Evolutionary conservation across 768 basidiomycete species (phyloP), one percentile per base, ranked within the genome.

Genomic region (Leucogyrophana mollusca): DNA sequence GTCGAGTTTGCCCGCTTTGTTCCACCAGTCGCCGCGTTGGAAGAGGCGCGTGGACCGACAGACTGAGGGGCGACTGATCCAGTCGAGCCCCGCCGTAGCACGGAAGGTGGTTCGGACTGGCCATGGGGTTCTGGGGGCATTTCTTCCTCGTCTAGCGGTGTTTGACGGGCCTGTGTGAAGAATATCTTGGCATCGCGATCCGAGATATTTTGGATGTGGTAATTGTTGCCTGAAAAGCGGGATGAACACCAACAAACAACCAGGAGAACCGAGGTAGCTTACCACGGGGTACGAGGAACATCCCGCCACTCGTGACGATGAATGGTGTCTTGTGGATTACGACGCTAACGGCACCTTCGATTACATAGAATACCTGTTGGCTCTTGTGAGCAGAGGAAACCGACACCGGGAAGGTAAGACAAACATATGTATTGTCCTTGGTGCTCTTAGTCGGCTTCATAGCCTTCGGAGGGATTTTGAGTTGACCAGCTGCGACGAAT

Each of bases 391-490:
- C n/a, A n/a, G n/a, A n/a, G n/a, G n/a, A n/a, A n/a, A n/a, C n/a
- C 21, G n/a, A n/a, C n/a, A n/a, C n/a, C n/a, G n/a, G n/a, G n/a
- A 23, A n/a, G 34, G 10, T 30, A 7, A n/a, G n/a, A n/a, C n/a
- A n/a, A n/a, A 93, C 91, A 61, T 90, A 94, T 20, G 90, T 90
- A 55, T 98, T 99, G 58, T 98, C 96, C 60, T 89, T 94, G 1
- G 93, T 82, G 18, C 80, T 78, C 62, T 98, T 98, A 49, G 79
- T 82, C 11, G 89, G 88, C 66, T 99, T 99, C 50, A 79, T 73
- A n/a, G 80, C 79, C 6, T 78, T 72, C 1, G 87, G 80, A 4
- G 92, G 92, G 33, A 98, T 87, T 43, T 78, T 73, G 36, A 98
- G 73, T 52, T 93, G 82, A 0, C 96, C 96, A 23, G 91, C 87